phyloP scores from a whole-genome alignment of 2,329 filamentous ascomycete species.

The Fusarium setosum region DNA sequence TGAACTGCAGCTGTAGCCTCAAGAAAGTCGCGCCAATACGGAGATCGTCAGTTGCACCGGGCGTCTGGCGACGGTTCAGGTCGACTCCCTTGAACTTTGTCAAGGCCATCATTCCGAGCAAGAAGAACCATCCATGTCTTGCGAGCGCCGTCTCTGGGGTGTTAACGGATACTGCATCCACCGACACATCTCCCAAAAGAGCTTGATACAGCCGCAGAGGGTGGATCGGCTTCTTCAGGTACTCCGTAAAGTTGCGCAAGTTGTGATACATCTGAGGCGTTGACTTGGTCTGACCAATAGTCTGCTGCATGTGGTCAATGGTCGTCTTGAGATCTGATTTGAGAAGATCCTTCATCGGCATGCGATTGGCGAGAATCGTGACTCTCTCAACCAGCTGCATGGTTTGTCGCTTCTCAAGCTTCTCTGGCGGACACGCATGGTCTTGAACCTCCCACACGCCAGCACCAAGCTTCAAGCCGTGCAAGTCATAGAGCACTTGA shows the following conservation, averaged over 20 bases:
- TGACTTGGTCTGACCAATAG: conserved; percentile 82
- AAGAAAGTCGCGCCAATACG: conserved; percentile 85
- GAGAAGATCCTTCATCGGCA: conserved; percentile 89
- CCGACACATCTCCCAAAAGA: conserved; percentile 80
- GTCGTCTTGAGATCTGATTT: conserved; percentile 91
- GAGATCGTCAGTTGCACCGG: conserved; percentile 84
- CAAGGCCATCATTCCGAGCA: conserved; percentile 88
- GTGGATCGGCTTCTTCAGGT: conserved; percentile 85
- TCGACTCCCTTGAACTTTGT: conserved; percentile 82
- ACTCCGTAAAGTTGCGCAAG: conserved; percentile 82
- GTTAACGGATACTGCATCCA: conserved; percentile 78
- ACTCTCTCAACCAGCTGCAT: conserved; percentile 86
- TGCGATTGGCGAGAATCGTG: conserved; percentile 80
- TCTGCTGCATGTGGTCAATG: conserved; percentile 92
- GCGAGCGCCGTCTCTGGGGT: conserved; percentile 78
- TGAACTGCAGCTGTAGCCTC: conserved; percentile 84
- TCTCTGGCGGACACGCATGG: conserved; percentile 82
- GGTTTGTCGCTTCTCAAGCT: conserved; percentile 83
- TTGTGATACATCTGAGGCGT: conserved; percentile 89
- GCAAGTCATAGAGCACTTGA: conserved; percentile 85
- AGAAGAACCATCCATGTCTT: conserved; percentile 89
- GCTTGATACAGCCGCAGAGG: conserved; percentile 83
- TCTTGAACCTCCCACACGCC: conserved; percentile 76
- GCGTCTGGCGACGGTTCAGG: conserved; percentile 79
- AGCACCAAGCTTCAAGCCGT: conserved; percentile 81